Evolutionary conservation across 495 filamentous ascomycete species (phyloP).

Genomic region (Chaetomidium leptoderma): DNA sequence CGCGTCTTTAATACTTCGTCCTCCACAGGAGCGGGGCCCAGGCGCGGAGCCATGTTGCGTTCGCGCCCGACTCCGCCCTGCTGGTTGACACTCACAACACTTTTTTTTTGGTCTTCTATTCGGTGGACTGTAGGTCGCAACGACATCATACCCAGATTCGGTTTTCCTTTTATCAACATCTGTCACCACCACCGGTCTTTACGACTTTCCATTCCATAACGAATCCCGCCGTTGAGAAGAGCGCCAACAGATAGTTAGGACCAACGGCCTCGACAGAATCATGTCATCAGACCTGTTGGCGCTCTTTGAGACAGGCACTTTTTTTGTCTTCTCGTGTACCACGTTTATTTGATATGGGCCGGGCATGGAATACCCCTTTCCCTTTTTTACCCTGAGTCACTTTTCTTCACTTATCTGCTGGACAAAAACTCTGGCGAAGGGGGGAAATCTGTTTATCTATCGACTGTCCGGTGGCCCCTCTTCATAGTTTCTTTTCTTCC

Average conservation of each 20-base stretch:
- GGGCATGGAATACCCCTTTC: conserved; percentile 27
- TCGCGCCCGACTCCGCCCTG: background rate
- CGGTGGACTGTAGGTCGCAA: background rate
- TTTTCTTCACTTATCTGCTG: conserved; percentile 14
- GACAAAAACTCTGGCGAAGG: conserved; percentile 13
- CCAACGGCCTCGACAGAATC: background rate
- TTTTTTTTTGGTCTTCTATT: conserved; percentile 7
- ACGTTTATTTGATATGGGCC: conserved; percentile 23
- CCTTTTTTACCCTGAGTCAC: background rate
- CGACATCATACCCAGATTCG: conserved; percentile 24
- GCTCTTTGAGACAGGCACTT: background rate
- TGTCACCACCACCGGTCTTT: background rate
- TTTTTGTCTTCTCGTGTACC: conserved; percentile 22
- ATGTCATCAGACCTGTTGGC: background rate
- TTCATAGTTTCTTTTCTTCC: background rate
- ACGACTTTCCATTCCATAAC: conserved; percentile 11
- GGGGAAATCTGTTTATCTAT: conserved; percentile 4
- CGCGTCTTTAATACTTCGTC: background rate
- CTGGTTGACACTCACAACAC: background rate
- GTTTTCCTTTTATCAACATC: conserved; percentile 6
- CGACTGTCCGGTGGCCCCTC: background rate
- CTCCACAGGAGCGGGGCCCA: background rate
- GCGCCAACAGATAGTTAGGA: background rate
- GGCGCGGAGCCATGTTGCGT: background rate
- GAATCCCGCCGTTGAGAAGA: background rate